phyloP scores from a whole-genome alignment of 345 rosid genomes.

The Populus pruinosa region DNA sequence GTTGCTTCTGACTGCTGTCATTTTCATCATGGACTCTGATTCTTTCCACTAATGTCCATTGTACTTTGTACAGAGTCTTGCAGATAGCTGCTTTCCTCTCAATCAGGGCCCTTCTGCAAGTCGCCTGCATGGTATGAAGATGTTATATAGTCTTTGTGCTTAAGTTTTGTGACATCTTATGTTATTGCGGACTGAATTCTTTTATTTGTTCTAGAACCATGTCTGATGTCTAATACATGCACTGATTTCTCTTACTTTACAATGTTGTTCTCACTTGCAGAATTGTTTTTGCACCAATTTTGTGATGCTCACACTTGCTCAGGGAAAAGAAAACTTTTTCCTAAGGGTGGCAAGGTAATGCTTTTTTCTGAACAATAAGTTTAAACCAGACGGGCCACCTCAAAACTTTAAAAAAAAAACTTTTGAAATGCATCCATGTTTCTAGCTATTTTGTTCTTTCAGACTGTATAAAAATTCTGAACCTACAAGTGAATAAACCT shows the following conservation, averaged over 20 bases:
- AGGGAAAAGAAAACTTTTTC: conserved; percentile 55
- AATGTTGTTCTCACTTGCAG: conserved; percentile 35
- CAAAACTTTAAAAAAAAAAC: neutral
- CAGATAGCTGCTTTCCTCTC: conserved; percentile 83
- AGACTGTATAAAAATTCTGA: neutral
- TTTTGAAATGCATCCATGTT: neutral
- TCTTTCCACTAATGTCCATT: conserved; percentile 1
- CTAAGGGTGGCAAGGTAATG: conserved; percentile 79
- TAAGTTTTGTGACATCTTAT: conserved; percentile 2
- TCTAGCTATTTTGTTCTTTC: conserved; percentile 5
- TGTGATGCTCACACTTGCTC: conserved; percentile 91
- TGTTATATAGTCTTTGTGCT: neutral
- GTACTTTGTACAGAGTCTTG: conserved; percentile 59
- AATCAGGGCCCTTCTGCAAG: conserved; percentile 72
- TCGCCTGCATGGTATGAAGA: conserved; percentile 68
- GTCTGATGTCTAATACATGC: neutral
- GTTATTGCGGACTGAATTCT: neutral
- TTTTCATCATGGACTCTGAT: conserved; percentile 1
- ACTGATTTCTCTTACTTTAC: conserved; percentile 13
- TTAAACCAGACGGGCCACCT: neutral
- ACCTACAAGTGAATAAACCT: neutral
- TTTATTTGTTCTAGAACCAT: conserved; percentile 5
- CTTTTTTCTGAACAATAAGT: neutral
- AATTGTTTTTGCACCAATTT: conserved; percentile 79
- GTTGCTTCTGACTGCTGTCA: conserved; percentile 33